phyloP scores from a whole-genome alignment of 371 early-diverging fungal species.

The Mucor mucedo region DNA sequence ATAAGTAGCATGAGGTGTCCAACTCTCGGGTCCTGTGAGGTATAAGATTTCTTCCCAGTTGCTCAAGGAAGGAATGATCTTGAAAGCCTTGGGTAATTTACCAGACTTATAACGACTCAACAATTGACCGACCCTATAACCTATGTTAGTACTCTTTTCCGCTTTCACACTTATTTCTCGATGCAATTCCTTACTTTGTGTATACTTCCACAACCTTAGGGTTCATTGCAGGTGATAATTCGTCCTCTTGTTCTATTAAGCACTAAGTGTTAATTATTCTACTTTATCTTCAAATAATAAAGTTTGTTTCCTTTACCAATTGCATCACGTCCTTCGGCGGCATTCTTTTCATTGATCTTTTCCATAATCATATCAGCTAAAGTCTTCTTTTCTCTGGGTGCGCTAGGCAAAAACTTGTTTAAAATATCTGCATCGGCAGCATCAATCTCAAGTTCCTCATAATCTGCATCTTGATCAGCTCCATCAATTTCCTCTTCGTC shows the following conservation, averaged over 20 bases:
- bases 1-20: slow-evolving; percentile 97
- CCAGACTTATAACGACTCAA: slow-evolving; percentile 95
- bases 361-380: slow-evolving; percentile 95
- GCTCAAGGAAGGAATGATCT: slow-evolving; percentile 92
- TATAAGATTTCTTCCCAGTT: slow-evolving; percentile 98
- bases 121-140: slow-evolving; percentile 80
- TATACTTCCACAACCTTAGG: slow-evolving; percentile 96
- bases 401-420: slow-evolving; percentile 87
- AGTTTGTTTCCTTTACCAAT: slow-evolving; percentile 20
- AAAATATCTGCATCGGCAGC: slow-evolving; percentile 79
- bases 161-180: neutral
- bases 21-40: slow-evolving; percentile 87
- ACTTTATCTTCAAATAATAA: neutral
- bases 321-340: slow-evolving; percentile 38
- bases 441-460: slow-evolving; percentile 69
- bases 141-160: neutral
- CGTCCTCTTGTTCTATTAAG: slow-evolving; percentile 33
- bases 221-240: slow-evolving; percentile 67
- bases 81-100: slow-evolving; percentile 97
- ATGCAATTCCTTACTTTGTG: slow-evolving; percentile 70
- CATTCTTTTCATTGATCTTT: slow-evolving; percentile 84
- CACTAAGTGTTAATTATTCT: neutral
- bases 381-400: slow-evolving; percentile 81
- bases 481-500: slow-evolving; percentile 62
- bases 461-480: slow-evolving; percentile 60